Percentiles rank a stretch among this genome's conserved stretches.
These are phyloP conservation scores for Plasmodium adleri DNA, from an alignment of 169 alveolate genomes.

Conservation along the genomic window DNA sequence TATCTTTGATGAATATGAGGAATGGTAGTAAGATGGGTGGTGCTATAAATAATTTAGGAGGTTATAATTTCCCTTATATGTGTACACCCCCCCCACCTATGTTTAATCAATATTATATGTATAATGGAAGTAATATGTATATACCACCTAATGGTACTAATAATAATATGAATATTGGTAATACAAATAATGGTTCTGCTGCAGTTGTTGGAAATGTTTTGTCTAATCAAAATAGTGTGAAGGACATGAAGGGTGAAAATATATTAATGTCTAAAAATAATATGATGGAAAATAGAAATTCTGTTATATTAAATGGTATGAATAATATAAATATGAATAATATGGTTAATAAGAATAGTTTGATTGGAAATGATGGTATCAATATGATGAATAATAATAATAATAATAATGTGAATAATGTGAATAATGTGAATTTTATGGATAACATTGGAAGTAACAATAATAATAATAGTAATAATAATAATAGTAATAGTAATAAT, in stretches of 20 bases:
- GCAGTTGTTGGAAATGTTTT: background rate
- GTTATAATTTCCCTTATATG: conserved; percentile 46
- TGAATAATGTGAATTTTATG: background rate
- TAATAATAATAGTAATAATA: background rate
- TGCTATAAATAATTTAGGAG: background rate
- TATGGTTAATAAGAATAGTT: background rate
- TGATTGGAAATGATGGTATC: background rate
- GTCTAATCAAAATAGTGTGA: background rate
- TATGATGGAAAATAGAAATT: background rate
- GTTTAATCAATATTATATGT: conserved; percentile 64
- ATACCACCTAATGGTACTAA: background rate
- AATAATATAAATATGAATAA: background rate
- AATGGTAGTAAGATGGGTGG: conserved; percentile 2
- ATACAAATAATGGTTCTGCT: background rate
- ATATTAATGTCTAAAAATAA: background rate
- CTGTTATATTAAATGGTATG: background rate
- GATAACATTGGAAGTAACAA: background rate
- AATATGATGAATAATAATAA: too few species aligned
- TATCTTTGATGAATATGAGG: background rate
- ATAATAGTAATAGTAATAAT: background rate
- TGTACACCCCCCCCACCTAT: conserved; percentile 43
- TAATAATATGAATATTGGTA: conserved; percentile 5
- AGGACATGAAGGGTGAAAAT: conserved; percentile 15
- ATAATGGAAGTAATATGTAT: conserved; percentile 45
- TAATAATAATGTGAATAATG: background rate